phyloP scores from a whole-genome alignment of 2,329 filamentous ascomycete genomes.

The Colletotrichum orchidophilum region DNA sequence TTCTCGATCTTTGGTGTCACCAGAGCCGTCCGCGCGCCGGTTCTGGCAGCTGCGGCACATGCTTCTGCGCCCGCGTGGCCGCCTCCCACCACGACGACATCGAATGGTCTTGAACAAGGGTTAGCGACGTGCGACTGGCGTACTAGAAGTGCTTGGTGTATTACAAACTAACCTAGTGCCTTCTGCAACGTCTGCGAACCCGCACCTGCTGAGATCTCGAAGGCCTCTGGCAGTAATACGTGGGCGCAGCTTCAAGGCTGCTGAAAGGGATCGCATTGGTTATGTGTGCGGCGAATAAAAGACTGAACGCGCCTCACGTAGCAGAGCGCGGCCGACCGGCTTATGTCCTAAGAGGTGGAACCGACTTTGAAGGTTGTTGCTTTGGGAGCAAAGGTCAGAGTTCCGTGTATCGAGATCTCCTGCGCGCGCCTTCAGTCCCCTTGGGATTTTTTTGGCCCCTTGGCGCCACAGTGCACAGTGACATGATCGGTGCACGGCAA shows the following conservation, averaged over 20 bases:
- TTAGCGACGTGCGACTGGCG: slow-evolving; percentile 23
- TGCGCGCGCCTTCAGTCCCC: neutral
- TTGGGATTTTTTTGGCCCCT: neutral
- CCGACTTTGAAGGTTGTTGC: neutral
- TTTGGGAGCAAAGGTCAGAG: too few species aligned
- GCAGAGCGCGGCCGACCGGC: neutral
- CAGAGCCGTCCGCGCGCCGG: slow-evolving; percentile 88
- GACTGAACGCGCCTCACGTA: neutral
- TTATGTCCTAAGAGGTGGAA: neutral
- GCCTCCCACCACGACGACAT: slow-evolving; percentile 95
- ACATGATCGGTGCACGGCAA: slow-evolving; percentile 1
- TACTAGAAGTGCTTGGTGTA: slow-evolving; percentile 10
- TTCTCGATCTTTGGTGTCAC: slow-evolving; percentile 90
- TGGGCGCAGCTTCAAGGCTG: slow-evolving; percentile 14
- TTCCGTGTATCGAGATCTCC: neutral
- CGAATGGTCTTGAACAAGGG: slow-evolving; percentile 67
- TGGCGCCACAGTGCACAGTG: slow-evolving; percentile 11
- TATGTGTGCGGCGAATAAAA: neutral
- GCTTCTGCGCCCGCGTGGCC: slow-evolving; percentile 97
- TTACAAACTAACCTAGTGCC: slow-evolving; percentile 40
- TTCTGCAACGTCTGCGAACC: slow-evolving; percentile 44
- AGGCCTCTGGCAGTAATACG: neutral
- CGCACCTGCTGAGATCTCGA: slow-evolving; percentile 29
- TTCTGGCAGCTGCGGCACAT: slow-evolving; percentile 86
- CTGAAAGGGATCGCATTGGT: slow-evolving; percentile 20